Base-by-base conservation (phyloP, 208 protist genomes). In the Leishmania major region DNA sequence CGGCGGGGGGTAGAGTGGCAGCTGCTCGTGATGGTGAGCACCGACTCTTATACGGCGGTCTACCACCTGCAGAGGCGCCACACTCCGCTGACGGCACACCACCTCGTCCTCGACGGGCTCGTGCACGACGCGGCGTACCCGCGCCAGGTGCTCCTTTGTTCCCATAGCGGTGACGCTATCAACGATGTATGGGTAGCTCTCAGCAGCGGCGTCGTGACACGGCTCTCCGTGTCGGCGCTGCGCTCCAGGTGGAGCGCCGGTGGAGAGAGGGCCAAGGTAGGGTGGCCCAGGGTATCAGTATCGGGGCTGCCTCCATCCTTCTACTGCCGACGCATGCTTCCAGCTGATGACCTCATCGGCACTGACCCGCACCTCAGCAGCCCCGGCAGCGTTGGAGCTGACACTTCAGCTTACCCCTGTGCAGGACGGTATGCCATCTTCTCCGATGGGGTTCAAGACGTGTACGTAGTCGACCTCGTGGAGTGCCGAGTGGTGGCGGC, bases 401-500 rank as follows among this genome's bases (percentile, higher is more conserved):
- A 49, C 35, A 37, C 76, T 17, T 71, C 64, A 22, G 73, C 69
- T 19, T 86, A 86, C 74, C 78, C 83, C 55, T 82, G 70, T 67
- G 90, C 92, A n/a, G 43, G 55, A 19, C 87, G 94, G 28, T 94
- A 92, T 72, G 86, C 89, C 6, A 60, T 97, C 28, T 73, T 95
- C 19, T 81, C 87, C 13, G 91, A 95, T 87, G 81, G 83, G 19
- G 82, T 92, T 55, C 81, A 86, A 53, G 89, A 94, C 66, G 83
- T 77, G 64, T 93, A 92, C 77, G 62, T 95, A 11, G 88, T 96
- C 28, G 92, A 96, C 78, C 80, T 96, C 13, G 75, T 90, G 10
- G 74, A 72, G 59, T 86, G 85, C 7, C 75, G 84, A 57, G 88
- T 90, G 45, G 90, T 94, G 10, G 90, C 87, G 10, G 71, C 83